Evolutionary conservation across 73 alveolate species (phyloP), one percentile per base, ranked within the genome.

Genomic region (Blepharisma stoltei): DNA sequence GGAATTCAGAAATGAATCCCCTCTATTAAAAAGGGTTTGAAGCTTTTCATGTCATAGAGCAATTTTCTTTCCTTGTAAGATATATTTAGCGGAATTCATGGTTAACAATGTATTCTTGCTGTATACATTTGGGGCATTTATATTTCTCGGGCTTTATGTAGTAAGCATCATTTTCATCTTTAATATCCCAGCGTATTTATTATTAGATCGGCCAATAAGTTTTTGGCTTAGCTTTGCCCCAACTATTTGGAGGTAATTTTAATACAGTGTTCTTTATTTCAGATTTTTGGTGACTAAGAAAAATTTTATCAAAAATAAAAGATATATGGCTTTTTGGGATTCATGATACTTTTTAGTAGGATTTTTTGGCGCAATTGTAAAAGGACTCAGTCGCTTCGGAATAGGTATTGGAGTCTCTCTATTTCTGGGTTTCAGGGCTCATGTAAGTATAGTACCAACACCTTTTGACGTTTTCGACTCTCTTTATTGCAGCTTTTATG

Each of bases 311-410:
- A 60, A 25, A 60, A 60, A 60, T 38, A 60, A 60, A 60, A 38
- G 14, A 0, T 60, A 60, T 25, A 14, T 60, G 18, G 14, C 73
- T 2, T 60, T 60, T 25, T 60, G 73, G 73, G 73, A 60, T 25
- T 14, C 73, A 14, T 60, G 73, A 38, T 60, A 60, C 46, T 60
- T 60, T 60, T 38, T 60, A 20, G 23, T 60, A 60, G 73, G 73
- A 60, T 14, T 14, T 25, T n/a, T 60, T 9, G 73, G 73, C 11
- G 73, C 73, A 60, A 8, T 60, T 20, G 46, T 60, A 20, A 60
- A 60, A 60, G 73, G 46, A 8, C 14, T 25, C 46, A 25, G 49
- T 20, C 73, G 73, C 14, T 60, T 14, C 5, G 14, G n/a, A 14
- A n/a, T 60, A 20, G 73, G 73, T 2, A 60, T 60, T 9, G 73